These are phyloP conservation scores for Pleurotus tuoliensis DNA, from an alignment of 768 basidiomycete genomes.

Conservation along the genomic window DNA sequence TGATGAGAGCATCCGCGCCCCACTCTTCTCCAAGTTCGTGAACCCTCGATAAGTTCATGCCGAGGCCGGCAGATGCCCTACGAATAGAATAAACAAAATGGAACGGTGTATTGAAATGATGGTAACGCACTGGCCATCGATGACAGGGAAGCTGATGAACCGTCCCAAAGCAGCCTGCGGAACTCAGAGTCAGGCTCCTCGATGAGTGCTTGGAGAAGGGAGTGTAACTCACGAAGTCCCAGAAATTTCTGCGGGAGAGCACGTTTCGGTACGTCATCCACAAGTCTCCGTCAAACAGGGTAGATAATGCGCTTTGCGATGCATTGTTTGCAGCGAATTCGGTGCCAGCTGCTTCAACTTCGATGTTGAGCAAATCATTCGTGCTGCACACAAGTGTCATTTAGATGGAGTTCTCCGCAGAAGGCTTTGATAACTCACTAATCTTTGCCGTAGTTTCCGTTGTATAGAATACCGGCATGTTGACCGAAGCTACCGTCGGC, in stretches of 20 bases:
- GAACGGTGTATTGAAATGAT: neutral
- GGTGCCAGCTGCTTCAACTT: conserved; percentile 58
- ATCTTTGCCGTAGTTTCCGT: conserved; percentile 65
- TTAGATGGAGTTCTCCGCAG: neutral
- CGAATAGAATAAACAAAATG: neutral
- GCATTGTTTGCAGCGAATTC: conserved; percentile 42
- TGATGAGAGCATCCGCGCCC: conserved; percentile 36
- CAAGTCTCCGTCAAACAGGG: conserved; percentile 51
- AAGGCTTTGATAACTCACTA: conserved; percentile 21
- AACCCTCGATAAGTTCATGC: conserved; percentile 53
- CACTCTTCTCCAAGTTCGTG: conserved; percentile 47
- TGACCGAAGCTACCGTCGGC: conserved; percentile 47
- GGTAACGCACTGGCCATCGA: conserved; percentile 36
- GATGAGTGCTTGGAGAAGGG: neutral
- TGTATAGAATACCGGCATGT: conserved; percentile 64
- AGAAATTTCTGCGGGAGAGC: conserved; percentile 54
- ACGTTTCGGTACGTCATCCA: conserved; percentile 72
- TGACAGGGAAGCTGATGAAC: conserved; percentile 64
- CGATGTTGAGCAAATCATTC: conserved; percentile 59
- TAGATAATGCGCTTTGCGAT: conserved; percentile 46
- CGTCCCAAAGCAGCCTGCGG: conserved; percentile 53
- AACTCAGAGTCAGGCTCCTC: too few relatives aligned
- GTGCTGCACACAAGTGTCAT: conserved; percentile 29
- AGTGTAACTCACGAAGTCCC: conserved; percentile 60
- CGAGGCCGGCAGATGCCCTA: conserved; percentile 55